Percentiles rank a stretch among this genome's conserved stretches.
Evolutionary conservation across 495 filamentous ascomycete species (phyloP).

Genomic region (Aspergillus heteromorphus): DNA sequence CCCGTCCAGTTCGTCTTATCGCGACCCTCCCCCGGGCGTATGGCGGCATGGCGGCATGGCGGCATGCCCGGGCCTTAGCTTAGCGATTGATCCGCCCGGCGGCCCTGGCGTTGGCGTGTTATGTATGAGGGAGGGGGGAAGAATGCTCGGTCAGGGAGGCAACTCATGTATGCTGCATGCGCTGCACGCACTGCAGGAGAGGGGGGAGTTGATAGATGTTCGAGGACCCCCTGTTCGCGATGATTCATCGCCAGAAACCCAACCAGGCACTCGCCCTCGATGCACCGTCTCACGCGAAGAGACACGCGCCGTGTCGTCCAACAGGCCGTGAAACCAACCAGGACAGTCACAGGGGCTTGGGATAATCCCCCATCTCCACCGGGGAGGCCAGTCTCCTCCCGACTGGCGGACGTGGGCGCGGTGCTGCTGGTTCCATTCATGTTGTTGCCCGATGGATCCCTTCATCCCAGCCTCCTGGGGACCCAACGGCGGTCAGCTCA

Average conservation of each 20-base stretch:
- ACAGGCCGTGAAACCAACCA: neutral
- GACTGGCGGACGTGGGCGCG: neutral
- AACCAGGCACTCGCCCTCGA: neutral
- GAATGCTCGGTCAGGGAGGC: neutral
- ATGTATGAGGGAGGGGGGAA: no score
- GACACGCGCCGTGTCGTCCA: neutral
- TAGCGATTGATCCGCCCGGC: neutral
- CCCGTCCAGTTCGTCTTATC: constrained; percentile 4
- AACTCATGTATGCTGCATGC: neutral
- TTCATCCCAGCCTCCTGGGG: constrained; percentile 5
- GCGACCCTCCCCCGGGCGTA: constrained; percentile 1
- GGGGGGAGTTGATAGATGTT: neutral
- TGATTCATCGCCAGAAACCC: neutral
- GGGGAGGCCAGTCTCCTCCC: neutral
- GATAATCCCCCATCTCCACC: neutral
- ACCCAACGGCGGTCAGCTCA: constrained; percentile 7
- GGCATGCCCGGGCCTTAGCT: no score
- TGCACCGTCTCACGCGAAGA: constrained; percentile 1
- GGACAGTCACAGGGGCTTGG: neutral
- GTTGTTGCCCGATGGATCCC: constrained; percentile 12
- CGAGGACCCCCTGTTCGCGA: neutral
- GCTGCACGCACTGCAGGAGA: neutral
- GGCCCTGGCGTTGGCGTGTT: neutral
- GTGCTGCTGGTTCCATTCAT: neutral
- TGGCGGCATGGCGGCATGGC: no score